A percentile compares a stretch with the other conserved stretches of the same genome.
These are phyloP conservation scores for Neurospora sp. DNA, from an alignment of 495 filamentous ascomycete genomes.

Conservation along the genomic window DNA sequence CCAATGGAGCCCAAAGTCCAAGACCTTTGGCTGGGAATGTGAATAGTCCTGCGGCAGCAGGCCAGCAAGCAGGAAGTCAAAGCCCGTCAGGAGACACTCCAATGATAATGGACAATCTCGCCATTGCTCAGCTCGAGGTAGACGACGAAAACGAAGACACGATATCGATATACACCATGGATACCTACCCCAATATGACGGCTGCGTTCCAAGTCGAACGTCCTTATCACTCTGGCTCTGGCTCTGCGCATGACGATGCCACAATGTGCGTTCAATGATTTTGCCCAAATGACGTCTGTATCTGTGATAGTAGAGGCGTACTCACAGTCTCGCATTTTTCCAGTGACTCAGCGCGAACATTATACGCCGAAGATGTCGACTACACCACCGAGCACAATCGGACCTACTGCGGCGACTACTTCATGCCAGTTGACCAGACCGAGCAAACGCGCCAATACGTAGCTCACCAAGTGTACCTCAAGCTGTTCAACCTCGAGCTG, in stretches of 20 bases:
- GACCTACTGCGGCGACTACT: conserved; percentile 59
- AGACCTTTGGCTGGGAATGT: neutral
- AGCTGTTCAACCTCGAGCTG: conserved; percentile 48
- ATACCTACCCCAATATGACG: conserved; percentile 24
- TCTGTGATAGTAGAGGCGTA: neutral
- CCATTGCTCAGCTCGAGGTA: conserved; percentile 1
- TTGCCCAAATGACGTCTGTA: neutral
- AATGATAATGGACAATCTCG: neutral
- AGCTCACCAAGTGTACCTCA: conserved; percentile 54
- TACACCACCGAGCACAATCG: conserved; percentile 54
- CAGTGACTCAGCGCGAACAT: conserved; percentile 47
- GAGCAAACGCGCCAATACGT: conserved; percentile 65
- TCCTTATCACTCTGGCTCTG: conserved; percentile 3
- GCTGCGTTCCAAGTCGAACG: conserved; percentile 19
- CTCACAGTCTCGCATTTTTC: neutral
- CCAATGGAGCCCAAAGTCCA: neutral
- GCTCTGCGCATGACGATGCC: conserved; percentile 22
- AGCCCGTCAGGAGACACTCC: neutral
- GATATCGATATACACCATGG: conserved; percentile 18
- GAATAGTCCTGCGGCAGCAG: neutral
- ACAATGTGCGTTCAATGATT: conserved; percentile 30
- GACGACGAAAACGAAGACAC: conserved; percentile 7
- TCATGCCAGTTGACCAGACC: conserved; percentile 65
- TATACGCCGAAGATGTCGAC: conserved; percentile 46
- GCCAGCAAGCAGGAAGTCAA: neutral